Base-by-base conservation (phyloP, 768 basidiomycete genomes). In the Cyathus striatus region DNA sequence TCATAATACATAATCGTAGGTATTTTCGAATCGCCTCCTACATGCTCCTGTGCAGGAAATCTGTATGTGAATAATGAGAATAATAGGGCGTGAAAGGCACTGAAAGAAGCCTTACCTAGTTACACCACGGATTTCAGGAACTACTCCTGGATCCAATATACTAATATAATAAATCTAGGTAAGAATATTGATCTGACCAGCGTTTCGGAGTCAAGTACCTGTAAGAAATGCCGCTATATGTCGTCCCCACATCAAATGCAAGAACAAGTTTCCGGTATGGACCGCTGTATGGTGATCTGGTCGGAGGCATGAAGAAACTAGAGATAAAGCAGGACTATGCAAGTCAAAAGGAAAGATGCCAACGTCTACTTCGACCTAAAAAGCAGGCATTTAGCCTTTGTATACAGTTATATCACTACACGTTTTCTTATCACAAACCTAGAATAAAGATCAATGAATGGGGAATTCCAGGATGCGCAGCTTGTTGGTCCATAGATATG, bases 1-100 rank as follows among this genome's bases (percentile, higher is more conserved):
- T 75, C 73, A 45, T 78, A 78, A 45, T 70, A 71, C 12, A 78
- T 43, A 23, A 74, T 57, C 0, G 73, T 70, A 0, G 72, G 75
- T 32, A 78, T 72, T 45, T 75, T 78, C 20, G 62, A 67, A 41
- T 74, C 68, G 4, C 70, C 68, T 3, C 68, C 68, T 14, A 65
- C 57, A 3, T 64, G 57, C n/a, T 72, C 68, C 44, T 73, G 72
- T 1, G 64, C 68, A 4, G 73, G 76, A 44, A 66, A 75, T 43
- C 75, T 76, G 17, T 5, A 23, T 6, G 44, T 37, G 40, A 23
- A 2, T 40, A 43, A 40, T 1, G 20, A 52, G 46, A 6, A 41
- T 23, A 24, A 32, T 17, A 35, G 16, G 22, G 37, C n/a, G 26
- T 9, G 18, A 14, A 4, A 41, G 52, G 50, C 5, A 57, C 7